phyloP scores from a whole-genome alignment of 495 filamentous ascomycete genomes.

The Mytilinidion resinicola region DNA sequence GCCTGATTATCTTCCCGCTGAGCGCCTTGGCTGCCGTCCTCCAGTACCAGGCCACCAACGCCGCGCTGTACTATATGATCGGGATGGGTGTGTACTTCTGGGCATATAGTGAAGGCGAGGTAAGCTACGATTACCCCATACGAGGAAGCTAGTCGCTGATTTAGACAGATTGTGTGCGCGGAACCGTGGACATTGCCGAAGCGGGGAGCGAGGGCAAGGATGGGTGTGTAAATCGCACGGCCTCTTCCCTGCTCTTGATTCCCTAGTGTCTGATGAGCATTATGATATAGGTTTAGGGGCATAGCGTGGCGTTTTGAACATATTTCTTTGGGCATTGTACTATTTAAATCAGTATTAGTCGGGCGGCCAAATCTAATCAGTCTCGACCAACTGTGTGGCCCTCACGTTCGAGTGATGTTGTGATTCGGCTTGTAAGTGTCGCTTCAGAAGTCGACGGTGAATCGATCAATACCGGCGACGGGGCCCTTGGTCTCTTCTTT shows the following conservation, averaged over 20 bases:
- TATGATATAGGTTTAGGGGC: background rate
- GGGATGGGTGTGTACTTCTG: constrained; percentile 89
- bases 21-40: constrained; percentile 66
- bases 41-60: constrained; percentile 87
- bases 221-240: background rate
- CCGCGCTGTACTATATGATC: constrained; percentile 86
- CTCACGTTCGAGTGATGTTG: background rate
- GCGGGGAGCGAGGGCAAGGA: constrained; percentile 6
- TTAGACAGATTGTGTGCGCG: constrained; percentile 46
- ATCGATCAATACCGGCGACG: background rate
- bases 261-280: background rate
- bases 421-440: background rate
- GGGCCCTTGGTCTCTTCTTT: background rate
- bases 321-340: background rate
- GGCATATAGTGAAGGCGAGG: constrained; percentile 96
- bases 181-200: constrained; percentile 49
- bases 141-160: constrained; percentile 6
- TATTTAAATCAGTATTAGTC: background rate
- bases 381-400: background rate
- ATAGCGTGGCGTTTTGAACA: background rate
- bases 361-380: background rate
- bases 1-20: constrained; percentile 79
- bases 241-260: too few species aligned
- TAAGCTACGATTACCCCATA: constrained; percentile 40
- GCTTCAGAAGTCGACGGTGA: background rate